Conservation (phyloP, 169 alveolate species). For the Eimeria tenella region DNA sequence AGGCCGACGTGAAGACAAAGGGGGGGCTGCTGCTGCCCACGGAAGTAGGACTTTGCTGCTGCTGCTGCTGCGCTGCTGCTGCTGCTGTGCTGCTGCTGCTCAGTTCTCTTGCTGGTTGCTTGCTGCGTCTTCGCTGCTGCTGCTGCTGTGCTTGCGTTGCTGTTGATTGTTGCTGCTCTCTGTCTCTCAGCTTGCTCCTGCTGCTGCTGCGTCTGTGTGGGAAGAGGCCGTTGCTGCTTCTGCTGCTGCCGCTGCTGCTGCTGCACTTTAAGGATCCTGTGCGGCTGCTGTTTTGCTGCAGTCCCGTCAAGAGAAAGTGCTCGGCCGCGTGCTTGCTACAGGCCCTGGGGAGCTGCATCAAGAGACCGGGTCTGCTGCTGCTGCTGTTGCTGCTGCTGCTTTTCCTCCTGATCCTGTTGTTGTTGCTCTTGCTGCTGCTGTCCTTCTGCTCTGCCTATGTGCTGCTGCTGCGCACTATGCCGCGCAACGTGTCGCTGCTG, state of each 20-base stretch:
- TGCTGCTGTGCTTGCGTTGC: neutral
- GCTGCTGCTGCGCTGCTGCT: neutral
- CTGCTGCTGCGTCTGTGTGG: neutral
- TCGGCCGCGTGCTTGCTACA: slow-evolving; percentile 56
- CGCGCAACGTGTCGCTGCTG: too few species aligned
- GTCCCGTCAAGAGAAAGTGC: slow-evolving; percentile 39
- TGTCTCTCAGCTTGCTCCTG: neutral
- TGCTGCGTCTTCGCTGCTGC: neutral
- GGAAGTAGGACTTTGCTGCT: slow-evolving; percentile 36
- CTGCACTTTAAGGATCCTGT: neutral
- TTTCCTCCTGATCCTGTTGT: neutral
- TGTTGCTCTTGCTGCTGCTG: neutral
- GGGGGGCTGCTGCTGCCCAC: slow-evolving; percentile 74
- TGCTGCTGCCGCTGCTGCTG: slow-evolving; percentile 13
- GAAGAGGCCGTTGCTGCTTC: neutral
- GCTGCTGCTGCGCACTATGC: neutral
- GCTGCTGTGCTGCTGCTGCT: slow-evolving; percentile 22
- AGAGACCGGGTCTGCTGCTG: slow-evolving; percentile 68
- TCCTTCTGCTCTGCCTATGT: neutral
- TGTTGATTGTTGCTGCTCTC: neutral
- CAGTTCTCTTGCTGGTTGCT: neutral
- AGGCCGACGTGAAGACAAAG: slow-evolving; percentile 12
- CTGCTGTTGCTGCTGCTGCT: slow-evolving; percentile 18
- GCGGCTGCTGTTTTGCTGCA: neutral
- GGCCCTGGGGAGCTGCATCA: slow-evolving; percentile 62